Evolutionary conservation across 331 rosid genomes (phyloP), one percentile per base, ranked within the genome.

Genomic region (Malus hybrid): DNA sequence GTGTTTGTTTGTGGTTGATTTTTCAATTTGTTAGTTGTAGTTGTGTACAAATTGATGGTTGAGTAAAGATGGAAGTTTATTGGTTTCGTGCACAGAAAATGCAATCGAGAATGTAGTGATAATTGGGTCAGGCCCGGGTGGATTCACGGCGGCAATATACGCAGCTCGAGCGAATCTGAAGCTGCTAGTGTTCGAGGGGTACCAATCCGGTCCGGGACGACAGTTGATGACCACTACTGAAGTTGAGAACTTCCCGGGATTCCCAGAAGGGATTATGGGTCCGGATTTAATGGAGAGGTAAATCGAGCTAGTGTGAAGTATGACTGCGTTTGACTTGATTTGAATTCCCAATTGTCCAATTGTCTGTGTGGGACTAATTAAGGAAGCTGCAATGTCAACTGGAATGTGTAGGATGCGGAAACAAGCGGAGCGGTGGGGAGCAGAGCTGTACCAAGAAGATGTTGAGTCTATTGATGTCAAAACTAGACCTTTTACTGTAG

Each of bases 391-490:
- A 11, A 42, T 55, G 18, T 69, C 52, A 16, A n/a, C 46, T 54
- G 8, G n/a, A 50, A 54, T 52, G 59, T 83, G 56, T 60, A 93
- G 98, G 88, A 93, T 91, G 96, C 89, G 94, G 22, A 76, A 79
- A 75, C 98, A 93, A 84, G 98, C 97, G 36, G 98, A 91, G 73
- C 93, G 96, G 7, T 93, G 98, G 98, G 98, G 98, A 52, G 98
- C 98, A 20, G 96, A 93, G 65, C 81, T 93, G 84, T 82, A 83
- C 55, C 98, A 93, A 72, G 98, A 93, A 90, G 98, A 93, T 75
- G 96, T 93, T 72, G 98, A 91, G 76, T 84, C 50, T 77, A 36
- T 91, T 81, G 93, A 93, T 67, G 88, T 93, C 69, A 90, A 86
- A 76, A 85, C 24, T 73, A 82, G 87, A 33, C 98, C 98, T 72